These are phyloP conservation scores for Blastomyces silverae DNA, from an alignment of 2,329 filamentous ascomycete genomes.

Conservation along the genomic window DNA sequence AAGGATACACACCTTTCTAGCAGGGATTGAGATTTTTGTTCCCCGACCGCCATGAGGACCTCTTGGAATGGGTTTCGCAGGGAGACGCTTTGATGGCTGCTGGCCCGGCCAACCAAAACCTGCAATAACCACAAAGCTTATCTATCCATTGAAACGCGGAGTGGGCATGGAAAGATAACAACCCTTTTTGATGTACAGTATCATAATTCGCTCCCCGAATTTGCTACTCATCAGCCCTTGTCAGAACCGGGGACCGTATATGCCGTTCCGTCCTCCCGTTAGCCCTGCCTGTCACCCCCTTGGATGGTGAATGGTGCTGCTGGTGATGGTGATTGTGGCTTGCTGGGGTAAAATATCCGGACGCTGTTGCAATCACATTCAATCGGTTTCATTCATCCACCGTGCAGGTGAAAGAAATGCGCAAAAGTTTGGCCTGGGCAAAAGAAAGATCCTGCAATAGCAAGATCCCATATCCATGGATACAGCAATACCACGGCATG, in stretches of 20 bases:
- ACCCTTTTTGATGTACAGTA: no score
- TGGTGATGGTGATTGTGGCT: constrained; percentile 1
- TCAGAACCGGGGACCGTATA: background rate
- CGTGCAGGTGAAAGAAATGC: background rate
- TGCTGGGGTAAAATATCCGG: background rate
- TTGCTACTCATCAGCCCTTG: background rate
- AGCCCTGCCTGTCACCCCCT: background rate
- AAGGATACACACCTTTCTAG: background rate
- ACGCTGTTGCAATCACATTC: background rate
- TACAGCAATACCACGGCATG: background rate
- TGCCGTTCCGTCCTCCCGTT: background rate
- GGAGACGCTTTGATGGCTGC: no score
- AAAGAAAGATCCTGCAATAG: background rate
- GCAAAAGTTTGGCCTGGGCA: background rate
- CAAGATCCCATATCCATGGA: constrained; percentile 1
- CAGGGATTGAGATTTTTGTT: background rate
- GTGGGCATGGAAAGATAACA: no score
- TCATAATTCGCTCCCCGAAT: background rate
- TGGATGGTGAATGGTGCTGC: no score
- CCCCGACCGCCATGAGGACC: background rate
- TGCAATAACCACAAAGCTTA: no score
- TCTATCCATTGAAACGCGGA: no score
- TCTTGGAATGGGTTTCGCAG: background rate
- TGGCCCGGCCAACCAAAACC: no score
- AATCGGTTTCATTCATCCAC: background rate